Base-by-base conservation (phyloP, 2,329 filamentous ascomycete species). In the Nakataea oryzae region DNA sequence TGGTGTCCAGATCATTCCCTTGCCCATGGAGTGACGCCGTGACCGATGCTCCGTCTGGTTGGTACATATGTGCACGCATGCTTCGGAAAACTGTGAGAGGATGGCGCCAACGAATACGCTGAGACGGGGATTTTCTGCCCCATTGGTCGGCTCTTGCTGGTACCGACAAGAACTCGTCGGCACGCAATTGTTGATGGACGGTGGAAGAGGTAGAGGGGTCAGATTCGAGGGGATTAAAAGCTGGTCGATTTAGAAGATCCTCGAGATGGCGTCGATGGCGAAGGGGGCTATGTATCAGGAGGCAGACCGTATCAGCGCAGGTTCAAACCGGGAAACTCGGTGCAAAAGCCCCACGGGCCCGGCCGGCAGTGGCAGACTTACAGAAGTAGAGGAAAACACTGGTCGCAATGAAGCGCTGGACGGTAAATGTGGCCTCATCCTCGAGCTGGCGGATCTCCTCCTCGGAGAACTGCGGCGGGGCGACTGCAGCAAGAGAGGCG, bases 331-430 rank as follows among this genome's bases (percentile, higher is more conserved):
- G 58, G 8, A 24, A 54, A n/a, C 1, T 9, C 9, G 21, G 41
- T 47, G 41, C 41, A 47, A 50, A 50, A 50, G 11, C 30, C 21
- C 21, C 21, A 47, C 21, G 1, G 41, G 21, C 21, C 8, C 30
- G 13, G 27, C 34, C 26, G n/a, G 30, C 5, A 13, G 12, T 1
- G 47, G 34, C 26, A 24, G 50, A 72, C 88, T 63, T 85, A 95
- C 90, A 91, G 64, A 95, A 77, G 73, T 93, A 93, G 59, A 95
- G 81, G 59, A 89, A 74, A 54, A 87, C 79, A 65, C 86, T 86
- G 21, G 85, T 85, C 54, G 84, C 81, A 62, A 87, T 72, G 65
- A 88, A 88, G 69, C 80, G 81, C 77, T 89, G 86, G 67, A 93
- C 78, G 60, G 86, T 88, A 68, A 81, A 79, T 70, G 78, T 78